Conservation (phyloP, 2,329 filamentous ascomycete genomes). For the Colletotrichum sp. region DNA sequence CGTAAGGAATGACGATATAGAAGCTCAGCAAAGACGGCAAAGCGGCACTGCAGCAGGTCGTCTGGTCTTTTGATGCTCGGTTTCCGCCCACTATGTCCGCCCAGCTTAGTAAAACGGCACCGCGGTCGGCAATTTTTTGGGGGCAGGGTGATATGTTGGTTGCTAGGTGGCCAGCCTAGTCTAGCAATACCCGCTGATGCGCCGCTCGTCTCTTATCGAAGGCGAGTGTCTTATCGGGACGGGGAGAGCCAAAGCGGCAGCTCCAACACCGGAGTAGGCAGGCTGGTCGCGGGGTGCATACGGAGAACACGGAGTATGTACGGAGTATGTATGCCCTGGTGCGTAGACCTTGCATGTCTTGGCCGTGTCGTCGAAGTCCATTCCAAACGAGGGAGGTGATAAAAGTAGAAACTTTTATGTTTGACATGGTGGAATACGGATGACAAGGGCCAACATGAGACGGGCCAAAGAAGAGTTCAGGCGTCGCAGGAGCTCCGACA, state of each 20-base stretch:
- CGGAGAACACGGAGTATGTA: background rate
- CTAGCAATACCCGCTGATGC: background rate
- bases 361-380: background rate
- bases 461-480: background rate
- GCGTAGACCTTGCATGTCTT: background rate
- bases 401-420: background rate
- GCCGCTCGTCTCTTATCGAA: slow-evolving; percentile 1
- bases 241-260: background rate
- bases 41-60: background rate
- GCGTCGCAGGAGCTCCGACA: background rate
- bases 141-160: background rate
- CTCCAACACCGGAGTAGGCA: background rate
- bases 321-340: background rate
- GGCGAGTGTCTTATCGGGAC: slow-evolving; percentile 5
- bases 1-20: background rate
- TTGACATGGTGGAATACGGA: background rate
- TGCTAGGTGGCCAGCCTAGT: background rate
- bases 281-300: background rate
- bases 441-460: background rate
- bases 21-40: background rate
- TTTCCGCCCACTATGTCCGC: slow-evolving; percentile 5
- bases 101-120: background rate
- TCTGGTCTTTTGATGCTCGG: background rate
- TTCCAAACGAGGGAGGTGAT: background rate
- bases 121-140: background rate